Conservation (phyloP, 2,329 filamentous ascomycete species). For the Fusarium neocosmosporiellum region DNA sequence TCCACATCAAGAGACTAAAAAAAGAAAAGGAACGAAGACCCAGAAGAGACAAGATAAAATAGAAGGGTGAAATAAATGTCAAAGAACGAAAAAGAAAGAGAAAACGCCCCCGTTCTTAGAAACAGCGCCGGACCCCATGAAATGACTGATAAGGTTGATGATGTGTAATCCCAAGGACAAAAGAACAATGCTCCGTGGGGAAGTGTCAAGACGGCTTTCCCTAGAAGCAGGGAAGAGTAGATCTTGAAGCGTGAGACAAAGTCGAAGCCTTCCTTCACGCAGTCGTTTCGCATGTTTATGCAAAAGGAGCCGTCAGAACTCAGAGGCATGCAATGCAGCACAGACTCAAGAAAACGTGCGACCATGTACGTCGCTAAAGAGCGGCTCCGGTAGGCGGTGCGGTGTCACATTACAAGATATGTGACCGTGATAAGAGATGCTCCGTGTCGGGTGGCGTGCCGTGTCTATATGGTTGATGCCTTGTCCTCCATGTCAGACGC, state of each 20-base stretch:
- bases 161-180: slow-evolving; percentile 33
- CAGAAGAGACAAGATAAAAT: slow-evolving; percentile 13
- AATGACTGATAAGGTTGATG: slow-evolving; percentile 22
- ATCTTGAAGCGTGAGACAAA: neutral
- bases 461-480: slow-evolving; percentile 48
- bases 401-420: slow-evolving; percentile 21
- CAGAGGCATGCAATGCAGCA: slow-evolving; percentile 16
- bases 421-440: slow-evolving; percentile 30
- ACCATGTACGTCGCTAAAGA: slow-evolving; percentile 17
- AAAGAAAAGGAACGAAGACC: slow-evolving; percentile 28
- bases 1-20: slow-evolving; percentile 9
- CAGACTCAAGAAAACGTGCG: slow-evolving; percentile 35
- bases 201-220: slow-evolving; percentile 11
- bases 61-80: slow-evolving; percentile 17
- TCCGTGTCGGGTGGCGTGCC: slow-evolving; percentile 41
- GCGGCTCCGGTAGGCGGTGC: slow-evolving; percentile 29
- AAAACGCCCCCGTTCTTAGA: slow-evolving; percentile 41
- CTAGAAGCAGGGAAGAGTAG: neutral
- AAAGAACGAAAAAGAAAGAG: slow-evolving; percentile 23
- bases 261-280: neutral
- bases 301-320: slow-evolving; percentile 17
- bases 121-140: slow-evolving; percentile 45
- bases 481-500: slow-evolving; percentile 36
- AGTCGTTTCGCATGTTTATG: slow-evolving; percentile 13
- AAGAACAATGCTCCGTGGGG: slow-evolving; percentile 23